Evolutionary conservation across 306 rosid genomes (phyloP).

Genomic region (Trifolium fragiferum): DNA sequence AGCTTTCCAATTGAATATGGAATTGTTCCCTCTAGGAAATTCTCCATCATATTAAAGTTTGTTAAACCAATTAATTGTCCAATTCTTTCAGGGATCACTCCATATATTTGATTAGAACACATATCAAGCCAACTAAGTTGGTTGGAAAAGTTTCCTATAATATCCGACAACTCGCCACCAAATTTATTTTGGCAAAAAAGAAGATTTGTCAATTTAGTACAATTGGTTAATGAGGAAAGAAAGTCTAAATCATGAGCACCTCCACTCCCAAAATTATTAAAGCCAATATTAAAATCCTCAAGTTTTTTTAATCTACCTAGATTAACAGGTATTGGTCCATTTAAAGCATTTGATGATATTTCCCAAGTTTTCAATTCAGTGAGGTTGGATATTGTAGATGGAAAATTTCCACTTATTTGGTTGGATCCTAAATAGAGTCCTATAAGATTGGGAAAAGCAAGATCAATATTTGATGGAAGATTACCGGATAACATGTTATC

Average conservation of each 20-base stretch:
- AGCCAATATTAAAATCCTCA: fast-evolving
- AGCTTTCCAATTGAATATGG: constrained; percentile 43
- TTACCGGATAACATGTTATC: not conserved
- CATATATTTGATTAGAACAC: constrained; percentile 42
- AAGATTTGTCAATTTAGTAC: not conserved
- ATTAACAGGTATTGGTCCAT: constrained; percentile 33
- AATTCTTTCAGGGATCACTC: constrained; percentile 39
- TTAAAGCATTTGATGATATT: too few species aligned
- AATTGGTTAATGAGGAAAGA: constrained; percentile 40
- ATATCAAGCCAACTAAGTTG: too few species aligned
- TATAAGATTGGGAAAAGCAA: constrained; percentile 32
- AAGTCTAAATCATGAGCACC: constrained; percentile 35
- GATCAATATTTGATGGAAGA: constrained; percentile 28
- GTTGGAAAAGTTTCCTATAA: constrained; percentile 37
- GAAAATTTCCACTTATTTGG: constrained; percentile 24
- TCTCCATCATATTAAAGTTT: not conserved
- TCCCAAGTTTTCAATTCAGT: constrained; percentile 1
- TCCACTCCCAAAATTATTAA: constrained; percentile 31
- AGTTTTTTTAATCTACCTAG: constrained; percentile 39
- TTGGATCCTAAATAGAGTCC: fast-evolving
- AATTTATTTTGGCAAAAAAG: not conserved
- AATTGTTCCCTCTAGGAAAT: constrained; percentile 39
- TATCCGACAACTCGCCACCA: constrained; percentile 33
- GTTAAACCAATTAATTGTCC: constrained; percentile 37
- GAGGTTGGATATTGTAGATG: constrained; percentile 39